These are phyloP conservation scores for Emmonsiellopsis sp. DNA, from an alignment of 2,329 filamentous ascomycete species.

Conservation along the genomic window DNA sequence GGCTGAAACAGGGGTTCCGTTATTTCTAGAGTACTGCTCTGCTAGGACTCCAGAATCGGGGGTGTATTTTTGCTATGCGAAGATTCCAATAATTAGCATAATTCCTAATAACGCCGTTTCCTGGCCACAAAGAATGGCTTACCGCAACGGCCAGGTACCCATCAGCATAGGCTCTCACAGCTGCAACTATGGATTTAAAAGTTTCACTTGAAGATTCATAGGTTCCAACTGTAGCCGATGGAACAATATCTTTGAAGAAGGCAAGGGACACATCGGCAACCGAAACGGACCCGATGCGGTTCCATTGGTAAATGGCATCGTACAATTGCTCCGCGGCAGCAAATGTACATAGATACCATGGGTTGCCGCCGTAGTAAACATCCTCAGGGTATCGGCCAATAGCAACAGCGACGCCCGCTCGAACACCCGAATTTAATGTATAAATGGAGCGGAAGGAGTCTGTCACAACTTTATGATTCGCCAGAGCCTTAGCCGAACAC, in stretches of 20 bases:
- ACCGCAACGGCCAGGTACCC: slow-evolving; percentile 39
- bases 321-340: slow-evolving; percentile 73
- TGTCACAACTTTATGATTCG: slow-evolving; percentile 65
- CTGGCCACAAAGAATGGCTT: slow-evolving; percentile 5
- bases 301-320: slow-evolving; percentile 63
- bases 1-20: slow-evolving; percentile 29
- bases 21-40: slow-evolving; percentile 31
- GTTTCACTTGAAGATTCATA: slow-evolving; percentile 47
- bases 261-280: slow-evolving; percentile 56
- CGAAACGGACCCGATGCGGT: slow-evolving; percentile 51
- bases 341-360: slow-evolving; percentile 68
- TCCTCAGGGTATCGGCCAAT: slow-evolving; percentile 65
- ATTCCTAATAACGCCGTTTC: no score
- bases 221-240: slow-evolving; percentile 50
- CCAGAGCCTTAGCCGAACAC: slow-evolving; percentile 56
- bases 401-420: slow-evolving; percentile 49
- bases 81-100: background rate
- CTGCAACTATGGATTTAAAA: slow-evolving; percentile 38
- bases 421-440: slow-evolving; percentile 56
- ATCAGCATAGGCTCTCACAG: slow-evolving; percentile 54
- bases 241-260: slow-evolving; percentile 61
- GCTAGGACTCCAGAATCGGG: slow-evolving; percentile 46
- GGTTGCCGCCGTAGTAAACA: slow-evolving; percentile 65
- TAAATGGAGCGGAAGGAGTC: slow-evolving; percentile 68
- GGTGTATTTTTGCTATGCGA: slow-evolving; percentile 33